Evolutionary conservation across 2,329 filamentous ascomycete species (phyloP).

Genomic region (Botrytis sinoallii): DNA sequence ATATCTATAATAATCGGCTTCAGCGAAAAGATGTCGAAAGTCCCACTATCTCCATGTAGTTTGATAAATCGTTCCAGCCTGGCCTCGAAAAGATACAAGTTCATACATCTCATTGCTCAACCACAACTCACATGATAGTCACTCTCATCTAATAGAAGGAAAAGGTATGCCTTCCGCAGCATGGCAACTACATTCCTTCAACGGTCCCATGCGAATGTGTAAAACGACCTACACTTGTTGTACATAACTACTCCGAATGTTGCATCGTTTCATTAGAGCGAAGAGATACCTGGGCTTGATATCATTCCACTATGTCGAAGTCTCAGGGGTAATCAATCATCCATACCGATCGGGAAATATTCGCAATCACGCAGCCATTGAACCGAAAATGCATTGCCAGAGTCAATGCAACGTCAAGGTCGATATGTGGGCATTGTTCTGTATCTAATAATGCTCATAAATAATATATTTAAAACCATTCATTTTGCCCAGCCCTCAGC

Average conservation of each 20-base stretch:
- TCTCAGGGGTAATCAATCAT: neutral
- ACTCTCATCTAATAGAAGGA: neutral
- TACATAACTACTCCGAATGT: neutral
- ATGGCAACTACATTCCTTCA: neutral
- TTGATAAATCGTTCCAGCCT: neutral
- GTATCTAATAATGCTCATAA: neutral
- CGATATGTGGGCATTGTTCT: neutral
- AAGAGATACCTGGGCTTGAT: neutral
- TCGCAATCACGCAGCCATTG: neutral
- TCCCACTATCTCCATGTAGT: neutral
- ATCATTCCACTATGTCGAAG: neutral
- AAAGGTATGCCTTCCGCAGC: neutral
- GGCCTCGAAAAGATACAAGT: neutral
- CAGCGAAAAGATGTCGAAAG: neutral
- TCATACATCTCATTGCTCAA: neutral
- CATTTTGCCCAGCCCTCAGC: neutral
- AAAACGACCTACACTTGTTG: neutral
- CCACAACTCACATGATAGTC: neutral
- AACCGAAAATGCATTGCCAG: neutral
- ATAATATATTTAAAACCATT: neutral
- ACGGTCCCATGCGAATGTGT: neutral
- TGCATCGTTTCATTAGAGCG: neutral
- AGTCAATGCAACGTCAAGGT: neutral
- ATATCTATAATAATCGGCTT: neutral
- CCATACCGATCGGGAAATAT: neutral